Evolutionary conservation across 2,329 filamentous ascomycete genomes (phyloP), one percentile per base, ranked within the genome.

Genomic region (Penicillium sp.): DNA sequence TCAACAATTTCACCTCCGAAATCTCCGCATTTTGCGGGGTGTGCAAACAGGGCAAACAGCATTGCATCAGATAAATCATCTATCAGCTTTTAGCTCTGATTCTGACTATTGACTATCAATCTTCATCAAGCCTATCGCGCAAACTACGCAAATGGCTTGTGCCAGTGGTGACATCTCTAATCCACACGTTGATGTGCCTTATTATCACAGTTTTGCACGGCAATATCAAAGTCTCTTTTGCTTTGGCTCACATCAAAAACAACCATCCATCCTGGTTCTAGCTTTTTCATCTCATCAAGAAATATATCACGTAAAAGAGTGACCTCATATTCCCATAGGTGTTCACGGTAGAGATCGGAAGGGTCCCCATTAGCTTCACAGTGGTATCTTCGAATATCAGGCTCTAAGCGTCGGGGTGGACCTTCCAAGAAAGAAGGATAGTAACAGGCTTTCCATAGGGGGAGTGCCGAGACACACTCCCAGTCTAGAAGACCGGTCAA

Each of bases 71-170:
- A 22, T 9, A 22, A 9, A 9, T 22, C 18, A 22, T 22, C 9
- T 9, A 22, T 9, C 5, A 22, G 18, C 18, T 9, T 27, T 27
- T 27, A 27, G 25, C 25, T 27, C 9, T 27, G 12, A 13, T 27
- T 27, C 25, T 27, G 6, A 27, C 25, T 27, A 5, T 11, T 13
- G 25, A 27, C 6, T 34, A 25, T 26, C 25, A 36, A 27, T 35
- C 35, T 5, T 67, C 52, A 48, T 76, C 73, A 56, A 75, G 72
- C 10, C 68, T 69, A 37, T 75, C 42, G 1, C 67, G 49, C 0
- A 75, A 54, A 9, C 57, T 67, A 11, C 55, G 41, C 4, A 56
- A 44, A 45, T 71, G 73, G 44, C 68, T 65, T 1, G 74, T 52
- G 15, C 66, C 67, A 8, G 57, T 57, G 11, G 62, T 66, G 8